Percentiles rank a stretch among this genome's conserved stretches.
Evolutionary conservation across 441 rosid genomes (phyloP).

Genomic region (Gossypium trilobum): DNA sequence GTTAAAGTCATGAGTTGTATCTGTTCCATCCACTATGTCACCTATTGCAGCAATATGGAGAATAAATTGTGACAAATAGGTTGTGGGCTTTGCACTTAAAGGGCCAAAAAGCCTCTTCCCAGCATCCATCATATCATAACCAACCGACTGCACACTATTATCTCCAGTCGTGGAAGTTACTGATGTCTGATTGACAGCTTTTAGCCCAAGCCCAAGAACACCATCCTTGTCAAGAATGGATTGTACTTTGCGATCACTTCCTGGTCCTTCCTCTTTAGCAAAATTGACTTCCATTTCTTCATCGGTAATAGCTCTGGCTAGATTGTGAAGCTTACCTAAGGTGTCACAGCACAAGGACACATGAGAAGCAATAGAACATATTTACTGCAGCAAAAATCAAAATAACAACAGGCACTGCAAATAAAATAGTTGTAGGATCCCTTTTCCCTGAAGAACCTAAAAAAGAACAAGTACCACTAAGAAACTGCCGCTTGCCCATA

Average conservation of each 20-base stretch:
- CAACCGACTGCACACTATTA: slow-evolving; percentile 36
- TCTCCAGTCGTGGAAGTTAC: slow-evolving; percentile 43
- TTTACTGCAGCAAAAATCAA: slow-evolving; percentile 6
- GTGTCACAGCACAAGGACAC: slow-evolving; percentile 23
- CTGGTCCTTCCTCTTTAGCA: slow-evolving; percentile 40
- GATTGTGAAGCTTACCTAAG: slow-evolving; percentile 90
- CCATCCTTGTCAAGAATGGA: slow-evolving; percentile 54
- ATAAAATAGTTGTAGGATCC: slow-evolving; percentile 9
- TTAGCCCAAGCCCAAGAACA: slow-evolving; percentile 88
- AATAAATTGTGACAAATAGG: slow-evolving; percentile 86
- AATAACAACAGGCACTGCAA: slow-evolving; percentile 13
- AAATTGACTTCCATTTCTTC: slow-evolving; percentile 63
- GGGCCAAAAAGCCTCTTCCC: slow-evolving; percentile 78
- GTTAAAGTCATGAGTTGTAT: slow-evolving; percentile 98
- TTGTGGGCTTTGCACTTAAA: slow-evolving; percentile 68
- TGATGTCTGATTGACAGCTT: slow-evolving; percentile 42
- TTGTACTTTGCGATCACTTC: slow-evolving; percentile 35
- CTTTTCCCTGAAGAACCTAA: slow-evolving; percentile 16
- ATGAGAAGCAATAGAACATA: slow-evolving; percentile 20
- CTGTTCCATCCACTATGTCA: slow-evolving; percentile 97
- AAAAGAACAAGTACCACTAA: slow-evolving; percentile 59
- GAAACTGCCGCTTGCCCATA: slow-evolving; percentile 90
- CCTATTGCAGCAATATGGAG: slow-evolving; percentile 97
- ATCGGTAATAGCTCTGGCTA: slow-evolving; percentile 91
- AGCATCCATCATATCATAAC: slow-evolving; percentile 58